Evolutionary conservation across 2,329 filamentous ascomycete genomes (phyloP).

Genomic region (Stagonosporopsis chrysanthemi): DNA sequence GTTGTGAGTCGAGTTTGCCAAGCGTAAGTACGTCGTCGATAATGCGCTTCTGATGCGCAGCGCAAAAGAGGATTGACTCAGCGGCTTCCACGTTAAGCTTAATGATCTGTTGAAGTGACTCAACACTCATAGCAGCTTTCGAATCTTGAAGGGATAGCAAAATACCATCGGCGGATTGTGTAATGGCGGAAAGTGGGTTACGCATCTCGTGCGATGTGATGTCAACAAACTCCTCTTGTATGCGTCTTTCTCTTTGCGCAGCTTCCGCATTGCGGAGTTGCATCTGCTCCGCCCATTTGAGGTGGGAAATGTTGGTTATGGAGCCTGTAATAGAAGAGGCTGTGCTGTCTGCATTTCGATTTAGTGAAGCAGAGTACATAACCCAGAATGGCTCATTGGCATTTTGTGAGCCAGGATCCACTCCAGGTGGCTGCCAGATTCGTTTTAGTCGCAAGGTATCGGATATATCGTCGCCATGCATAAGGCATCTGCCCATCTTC

Average conservation of each 20-base stretch:
- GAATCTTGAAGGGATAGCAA: constrained; percentile 18
- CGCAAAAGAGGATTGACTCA: constrained; percentile 37
- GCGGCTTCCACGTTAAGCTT: constrained; percentile 28
- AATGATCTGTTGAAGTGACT: constrained; percentile 16
- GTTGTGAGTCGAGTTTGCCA: constrained; percentile 31
- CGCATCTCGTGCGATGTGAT: constrained; percentile 40
- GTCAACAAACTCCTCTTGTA: constrained; percentile 37
- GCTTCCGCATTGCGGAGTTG: constrained; percentile 25
- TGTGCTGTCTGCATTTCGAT: not conserved
- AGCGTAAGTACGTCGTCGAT: constrained; percentile 34
- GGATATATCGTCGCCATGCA: constrained; percentile 5
- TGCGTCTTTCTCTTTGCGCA: constrained; percentile 22
- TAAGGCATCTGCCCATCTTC: constrained; percentile 8
- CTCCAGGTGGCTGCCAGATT: constrained; percentile 5
- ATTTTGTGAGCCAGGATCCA: not conserved
- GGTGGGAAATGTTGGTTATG: constrained; percentile 43
- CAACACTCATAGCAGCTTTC: constrained; percentile 24
- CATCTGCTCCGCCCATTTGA: constrained; percentile 43
- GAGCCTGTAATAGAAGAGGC: constrained; percentile 31
- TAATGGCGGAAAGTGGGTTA: constrained; percentile 39
- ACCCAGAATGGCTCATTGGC: constrained; percentile 12
- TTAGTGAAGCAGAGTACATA: constrained; percentile 12
- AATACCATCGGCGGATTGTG: constrained; percentile 35
- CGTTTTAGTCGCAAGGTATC: constrained; percentile 9
- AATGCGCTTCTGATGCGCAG: constrained; percentile 39